A percentile compares a stretch with the other conserved stretches of the same genome.
phyloP scores from a whole-genome alignment of 805 yeast species.

The Candida lessepsii region DNA sequence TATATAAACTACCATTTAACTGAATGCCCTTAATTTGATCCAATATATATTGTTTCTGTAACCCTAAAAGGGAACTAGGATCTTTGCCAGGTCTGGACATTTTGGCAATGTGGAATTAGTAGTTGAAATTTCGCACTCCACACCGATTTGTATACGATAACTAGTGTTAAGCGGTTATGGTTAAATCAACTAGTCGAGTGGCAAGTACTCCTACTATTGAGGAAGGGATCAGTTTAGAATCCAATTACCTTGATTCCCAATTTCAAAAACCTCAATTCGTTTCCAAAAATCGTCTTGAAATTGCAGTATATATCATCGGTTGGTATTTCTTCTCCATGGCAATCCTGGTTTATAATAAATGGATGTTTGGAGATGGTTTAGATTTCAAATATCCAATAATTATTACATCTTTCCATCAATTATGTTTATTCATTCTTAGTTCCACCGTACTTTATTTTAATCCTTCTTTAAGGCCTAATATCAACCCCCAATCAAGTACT shows the following conservation, averaged over 20 bases:
- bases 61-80: slow-evolving; percentile 9
- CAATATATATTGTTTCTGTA: slow-evolving; percentile 31
- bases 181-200: background rate
- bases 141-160: no score
- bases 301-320: slow-evolving; percentile 41
- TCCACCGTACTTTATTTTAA: slow-evolving; percentile 40
- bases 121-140: slow-evolving; percentile 1
- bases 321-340: slow-evolving; percentile 74
- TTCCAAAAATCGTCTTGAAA: slow-evolving; percentile 15
- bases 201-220: background rate
- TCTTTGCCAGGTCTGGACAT: background rate
- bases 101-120: no score
- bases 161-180: no score
- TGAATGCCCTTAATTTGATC: slow-evolving; percentile 31
- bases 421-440: slow-evolving; percentile 59
- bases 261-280: background rate
- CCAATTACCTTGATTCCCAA: background rate
- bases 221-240: background rate
- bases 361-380: slow-evolving; percentile 91
- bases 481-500: background rate
- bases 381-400: slow-evolving; percentile 81
- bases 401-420: slow-evolving; percentile 83
- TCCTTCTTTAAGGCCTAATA: slow-evolving; percentile 49
- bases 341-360: slow-evolving; percentile 82
- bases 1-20: slow-evolving; percentile 30